Evolutionary conservation across 768 basidiomycete genomes (phyloP).

Genomic region (Tulasnella sp.): DNA sequence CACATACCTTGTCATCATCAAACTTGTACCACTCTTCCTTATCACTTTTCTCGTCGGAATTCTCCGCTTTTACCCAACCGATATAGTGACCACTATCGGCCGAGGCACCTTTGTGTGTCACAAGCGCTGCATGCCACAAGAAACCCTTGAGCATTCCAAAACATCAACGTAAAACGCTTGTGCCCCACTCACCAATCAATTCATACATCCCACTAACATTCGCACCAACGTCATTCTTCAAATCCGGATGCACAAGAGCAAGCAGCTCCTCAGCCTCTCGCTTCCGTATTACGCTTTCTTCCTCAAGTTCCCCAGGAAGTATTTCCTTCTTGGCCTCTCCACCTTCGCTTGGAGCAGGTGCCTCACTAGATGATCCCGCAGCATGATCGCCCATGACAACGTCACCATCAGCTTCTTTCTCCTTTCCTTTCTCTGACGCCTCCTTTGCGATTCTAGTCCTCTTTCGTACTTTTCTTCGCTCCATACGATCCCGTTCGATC

Average conservation of each 20-base stretch:
- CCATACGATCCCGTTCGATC: slow-evolving; percentile 68
- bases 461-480: slow-evolving; percentile 70
- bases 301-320: slow-evolving; percentile 19
- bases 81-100: slow-evolving; percentile 97
- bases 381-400: slow-evolving; percentile 22
- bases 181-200: slow-evolving; percentile 65
- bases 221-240: slow-evolving; percentile 56
- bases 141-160: background rate
- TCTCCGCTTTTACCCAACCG: slow-evolving; percentile 72
- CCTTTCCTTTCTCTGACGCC: slow-evolving; percentile 23
- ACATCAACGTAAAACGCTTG: background rate
- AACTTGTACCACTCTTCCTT: slow-evolving; percentile 69
- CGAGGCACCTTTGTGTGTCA: slow-evolving; percentile 92
- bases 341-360: slow-evolving; percentile 5
- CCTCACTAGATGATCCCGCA: background rate
- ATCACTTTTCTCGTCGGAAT: slow-evolving; percentile 17
- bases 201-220: slow-evolving; percentile 81
- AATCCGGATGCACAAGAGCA: slow-evolving; percentile 44
- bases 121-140: slow-evolving; percentile 45
- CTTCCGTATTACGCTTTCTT: slow-evolving; percentile 49
- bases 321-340: background rate
- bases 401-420: slow-evolving; percentile 24
- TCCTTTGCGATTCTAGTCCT: slow-evolving; percentile 41
- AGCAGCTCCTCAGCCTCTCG: slow-evolving; percentile 56
- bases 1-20: slow-evolving; percentile 77